These are phyloP conservation scores for Albifimbria verrucaria DNA, from an alignment of 2,329 filamentous ascomycete species.

Conservation along the genomic window DNA sequence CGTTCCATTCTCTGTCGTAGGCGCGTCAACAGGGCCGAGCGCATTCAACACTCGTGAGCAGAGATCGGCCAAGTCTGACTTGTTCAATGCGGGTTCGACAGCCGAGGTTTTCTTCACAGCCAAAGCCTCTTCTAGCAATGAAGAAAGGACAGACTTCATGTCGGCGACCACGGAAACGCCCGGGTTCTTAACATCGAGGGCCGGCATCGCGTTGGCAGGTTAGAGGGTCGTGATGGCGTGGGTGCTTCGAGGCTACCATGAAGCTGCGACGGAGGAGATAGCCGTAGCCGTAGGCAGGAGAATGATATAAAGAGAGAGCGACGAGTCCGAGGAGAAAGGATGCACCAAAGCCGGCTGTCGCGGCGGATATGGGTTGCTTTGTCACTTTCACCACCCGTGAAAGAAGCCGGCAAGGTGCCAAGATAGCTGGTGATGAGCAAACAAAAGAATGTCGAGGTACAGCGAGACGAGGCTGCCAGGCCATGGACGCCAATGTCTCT, in stretches of 20 bases:
- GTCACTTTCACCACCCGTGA: too few relatives aligned
- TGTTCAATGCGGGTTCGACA: constrained; percentile 73
- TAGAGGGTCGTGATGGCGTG: background rate
- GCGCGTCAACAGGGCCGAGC: constrained; percentile 19
- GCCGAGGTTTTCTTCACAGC: constrained; percentile 54
- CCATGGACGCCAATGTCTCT: too few relatives aligned
- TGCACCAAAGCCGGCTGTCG: too few relatives aligned
- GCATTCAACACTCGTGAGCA: constrained; percentile 40
- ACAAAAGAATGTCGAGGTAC: too few relatives aligned
- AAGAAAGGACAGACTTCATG: constrained; percentile 51
- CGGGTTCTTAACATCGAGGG: constrained; percentile 40
- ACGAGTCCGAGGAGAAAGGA: too few relatives aligned
- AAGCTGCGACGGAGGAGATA: too few relatives aligned
- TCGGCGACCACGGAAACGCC: constrained; percentile 51
- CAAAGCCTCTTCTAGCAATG: constrained; percentile 58
- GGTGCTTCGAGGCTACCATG: background rate
- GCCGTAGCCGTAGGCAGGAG: too few relatives aligned
- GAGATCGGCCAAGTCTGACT: constrained; percentile 59
- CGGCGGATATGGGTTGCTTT: too few relatives aligned
- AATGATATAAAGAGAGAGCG: too few relatives aligned
- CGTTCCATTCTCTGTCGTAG: constrained; percentile 26
- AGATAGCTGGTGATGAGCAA: too few relatives aligned
- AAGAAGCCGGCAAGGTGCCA: too few relatives aligned
- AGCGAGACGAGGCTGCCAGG: too few relatives aligned
- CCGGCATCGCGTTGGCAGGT: constrained; percentile 41